Base-by-base conservation (phyloP, 1,284 basidiomycete genomes). In the Leccinum subrobustum region DNA sequence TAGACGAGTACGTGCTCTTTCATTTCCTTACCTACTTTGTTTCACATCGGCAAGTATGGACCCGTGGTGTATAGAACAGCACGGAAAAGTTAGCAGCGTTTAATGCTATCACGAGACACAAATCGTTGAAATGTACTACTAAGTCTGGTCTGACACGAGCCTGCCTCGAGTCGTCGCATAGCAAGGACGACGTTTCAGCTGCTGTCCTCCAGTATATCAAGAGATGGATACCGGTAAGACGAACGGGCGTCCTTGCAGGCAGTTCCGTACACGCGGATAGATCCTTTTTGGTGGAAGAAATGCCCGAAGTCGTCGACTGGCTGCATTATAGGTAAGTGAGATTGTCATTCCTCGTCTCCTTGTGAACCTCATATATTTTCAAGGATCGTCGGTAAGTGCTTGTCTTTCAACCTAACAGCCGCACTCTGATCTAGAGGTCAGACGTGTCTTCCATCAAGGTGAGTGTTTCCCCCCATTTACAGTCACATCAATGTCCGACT, bases 361-460 rank as follows among this genome's bases (percentile, higher is more conserved):
- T 50, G 48, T 9, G 16, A 50, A 47, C 39, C 64, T 12, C 18
- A 52, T 33, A 37, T 58, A 7, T 62, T 39, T 48, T 27, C 56
- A 51, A 88, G 86, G 50, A 85, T 88, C 56, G 82, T 89, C 61
- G 86, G 86, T 85, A 58, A 68, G 84, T 77, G 25, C 42, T 58
- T 60, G 51, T 23, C 25, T 52, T 53, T 29, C 42, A 4, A 14
- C 47, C 50, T 7, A 14, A 18, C 1, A 3, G 7, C 6, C 14
- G 1, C 14, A 1, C 18, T 54, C 50, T 57, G 11, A 56, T 4
- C 12, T 8, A 18, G 14, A 44, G 20, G 2, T 20, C 25, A 88
- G 92, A 92, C 63, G 90, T 92, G 37, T 92, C 91, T 44, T 88
- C 88, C 0, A 82, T 95, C 67, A 94, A 94, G 78, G 91, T 86